Conservation (phyloP, 371 early-diverging fungal species). For the Mucor irregularis region DNA sequence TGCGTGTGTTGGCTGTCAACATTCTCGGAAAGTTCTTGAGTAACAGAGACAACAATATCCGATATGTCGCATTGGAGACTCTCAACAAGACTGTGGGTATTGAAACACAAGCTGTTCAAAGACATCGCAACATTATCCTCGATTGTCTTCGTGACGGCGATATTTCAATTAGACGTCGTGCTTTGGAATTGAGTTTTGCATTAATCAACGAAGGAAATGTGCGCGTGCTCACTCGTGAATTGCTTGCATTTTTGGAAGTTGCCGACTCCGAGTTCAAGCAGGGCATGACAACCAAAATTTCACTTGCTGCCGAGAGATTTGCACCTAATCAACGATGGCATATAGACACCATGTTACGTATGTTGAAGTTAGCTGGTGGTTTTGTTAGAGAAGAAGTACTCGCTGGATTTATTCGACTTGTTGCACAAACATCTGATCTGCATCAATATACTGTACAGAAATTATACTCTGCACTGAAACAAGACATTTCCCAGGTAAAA, state of each 20-base stretch:
- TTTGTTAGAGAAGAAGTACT: conserved; percentile 75
- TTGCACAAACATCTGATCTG: conserved; percentile 77
- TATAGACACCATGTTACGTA: conserved; percentile 91
- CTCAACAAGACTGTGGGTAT: conserved; percentile 86
- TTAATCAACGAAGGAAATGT: conserved; percentile 91
- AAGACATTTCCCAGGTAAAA: conserved; percentile 71
- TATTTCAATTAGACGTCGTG: conserved; percentile 95
- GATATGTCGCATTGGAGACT: conserved; percentile 95
- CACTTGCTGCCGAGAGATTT: conserved; percentile 83
- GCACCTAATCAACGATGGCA: conserved; percentile 96
- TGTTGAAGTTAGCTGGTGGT: conserved; percentile 79
- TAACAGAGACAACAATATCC: conserved; percentile 95
- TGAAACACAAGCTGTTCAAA: conserved; percentile 94
- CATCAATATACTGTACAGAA: conserved; percentile 87
- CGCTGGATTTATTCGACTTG: conserved; percentile 66
- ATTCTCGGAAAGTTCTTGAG: conserved; percentile 94
- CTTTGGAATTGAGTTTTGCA: conserved; percentile 94
- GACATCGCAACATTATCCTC: conserved; percentile 93
- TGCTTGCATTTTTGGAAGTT: conserved; percentile 89
- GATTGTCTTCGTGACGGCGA: conserved; percentile 96
- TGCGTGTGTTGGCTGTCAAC: conserved; percentile 95
- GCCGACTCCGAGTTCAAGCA: conserved; percentile 91
- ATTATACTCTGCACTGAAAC: conserved; percentile 78
- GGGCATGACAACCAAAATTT: conserved; percentile 86
- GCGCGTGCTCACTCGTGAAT: conserved; percentile 90